Evolutionary conservation across 495 filamentous ascomycete genomes (phyloP).

Genomic region (Parmelia sp.): DNA sequence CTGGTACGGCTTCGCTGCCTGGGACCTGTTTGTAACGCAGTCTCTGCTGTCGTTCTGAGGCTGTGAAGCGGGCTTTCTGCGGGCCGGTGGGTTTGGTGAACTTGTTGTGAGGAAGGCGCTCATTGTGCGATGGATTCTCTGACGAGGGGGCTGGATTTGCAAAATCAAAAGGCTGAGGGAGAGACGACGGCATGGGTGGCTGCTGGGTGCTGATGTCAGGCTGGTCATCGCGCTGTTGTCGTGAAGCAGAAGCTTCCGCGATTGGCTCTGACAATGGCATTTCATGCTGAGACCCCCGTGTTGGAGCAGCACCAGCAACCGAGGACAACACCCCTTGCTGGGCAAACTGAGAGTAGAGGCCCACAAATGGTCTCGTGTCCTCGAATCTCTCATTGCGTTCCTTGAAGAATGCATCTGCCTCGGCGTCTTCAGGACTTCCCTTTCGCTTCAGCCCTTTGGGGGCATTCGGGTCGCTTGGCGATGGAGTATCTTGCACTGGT

Average conservation of each 20-base stretch:
- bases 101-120: not conserved
- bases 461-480: not conserved
- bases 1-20: not conserved
- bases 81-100: not conserved
- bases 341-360: not conserved
- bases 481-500: not conserved
- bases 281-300: not conserved
- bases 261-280: not conserved
- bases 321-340: not conserved
- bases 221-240: not conserved
- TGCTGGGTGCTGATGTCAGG: not conserved
- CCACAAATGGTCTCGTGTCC: not conserved
- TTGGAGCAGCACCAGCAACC: not conserved
- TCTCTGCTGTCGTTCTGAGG: not conserved
- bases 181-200: not conserved
- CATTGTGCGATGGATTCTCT: not conserved
- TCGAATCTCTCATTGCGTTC: not conserved
- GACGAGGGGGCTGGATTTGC: not conserved
- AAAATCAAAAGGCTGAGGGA: not conserved
- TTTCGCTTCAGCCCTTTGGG: not conserved
- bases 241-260: not conserved
- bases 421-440: not conserved
- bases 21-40: not conserved
- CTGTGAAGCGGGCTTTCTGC: not conserved
- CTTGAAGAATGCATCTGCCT: not conserved